Evolutionary conservation across 148 eudicot genomes (phyloP), one percentile per base, ranked within the genome.

Genomic region (Suaeda aralocaspica): DNA sequence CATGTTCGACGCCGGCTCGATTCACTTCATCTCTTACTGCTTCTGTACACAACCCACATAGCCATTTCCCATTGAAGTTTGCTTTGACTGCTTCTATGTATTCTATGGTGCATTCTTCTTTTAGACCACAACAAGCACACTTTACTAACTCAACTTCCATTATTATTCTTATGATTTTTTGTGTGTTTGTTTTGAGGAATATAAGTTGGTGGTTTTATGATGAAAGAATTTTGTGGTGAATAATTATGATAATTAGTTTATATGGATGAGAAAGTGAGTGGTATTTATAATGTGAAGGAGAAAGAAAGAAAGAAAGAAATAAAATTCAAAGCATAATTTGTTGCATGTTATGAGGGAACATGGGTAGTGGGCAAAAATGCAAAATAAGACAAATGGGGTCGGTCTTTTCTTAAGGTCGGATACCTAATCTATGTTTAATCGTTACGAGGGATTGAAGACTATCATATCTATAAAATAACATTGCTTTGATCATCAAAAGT

Each of bases 281-380:
- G 64, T 55, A 53, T 67, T 68, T 68, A 69, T 83, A 83, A 72
- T 73, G 41, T 36, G 83, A 83, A n/a, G 67, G 67, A 82, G 64
- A 81, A 76, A 82, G n/a, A n/a, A n/a, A n/a, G n/a, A n/a, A n/a
- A n/a, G n/a, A n/a, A n/a, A n/a, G n/a, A n/a, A n/a, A n/a, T n/a
- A n/a, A n/a, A n/a, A n/a, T n/a, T 67, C 42, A 72, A 81, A n/a
- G 82, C 89, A 84, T 79, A 84, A 88, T 76, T 85, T 82, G 61
- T 76, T 88, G 86, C 92, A 88, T 84, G 89, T 86, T 88, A 64
- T 76, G 79, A 78, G 92, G 92, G 74, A 89, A 81, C 89, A 86
- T 59, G 66, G 73, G 77, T 74, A 59, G 81, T 80, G 80, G 84
- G 79, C 74, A 3, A 83, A 68, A 76, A 78, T 83, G 79, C 74